These are phyloP conservation scores for Paramarasmius palmivorus DNA, from an alignment of 1,284 basidiomycete species.

Conservation along the genomic window DNA sequence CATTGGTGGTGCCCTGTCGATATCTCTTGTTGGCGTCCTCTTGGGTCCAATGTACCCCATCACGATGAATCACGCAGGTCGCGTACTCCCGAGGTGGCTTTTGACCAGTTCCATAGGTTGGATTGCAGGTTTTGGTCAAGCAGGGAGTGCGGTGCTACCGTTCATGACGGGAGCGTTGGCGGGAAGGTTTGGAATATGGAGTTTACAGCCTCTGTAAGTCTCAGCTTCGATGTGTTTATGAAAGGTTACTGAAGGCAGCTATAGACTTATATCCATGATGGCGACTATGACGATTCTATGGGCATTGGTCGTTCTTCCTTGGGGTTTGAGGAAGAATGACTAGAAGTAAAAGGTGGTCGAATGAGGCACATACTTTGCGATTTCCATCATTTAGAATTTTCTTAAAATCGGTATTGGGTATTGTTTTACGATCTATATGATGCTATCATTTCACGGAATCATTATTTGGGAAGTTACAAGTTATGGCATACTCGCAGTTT, in stretches of 20 bases:
- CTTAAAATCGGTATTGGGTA: not conserved
- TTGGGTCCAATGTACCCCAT: slow-evolving; percentile 33
- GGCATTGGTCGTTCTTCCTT: not conserved
- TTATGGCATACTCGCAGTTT: too few relatives aligned
- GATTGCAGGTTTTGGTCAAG: slow-evolving; percentile 29
- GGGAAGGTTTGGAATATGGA: slow-evolving; percentile 22
- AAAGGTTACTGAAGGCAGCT: not conserved
- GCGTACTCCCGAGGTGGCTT: slow-evolving; percentile 25
- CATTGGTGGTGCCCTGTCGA: slow-evolving; percentile 47
- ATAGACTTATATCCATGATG: not conserved
- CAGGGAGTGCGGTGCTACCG: slow-evolving; percentile 19
- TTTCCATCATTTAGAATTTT: too few relatives aligned
- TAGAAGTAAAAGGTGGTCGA: too few relatives aligned
- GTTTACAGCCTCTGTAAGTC: slow-evolving; percentile 26
- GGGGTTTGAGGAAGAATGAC: not conserved
- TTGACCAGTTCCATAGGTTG: slow-evolving; percentile 26
- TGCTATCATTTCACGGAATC: too few relatives aligned
- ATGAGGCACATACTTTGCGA: too few relatives aligned
- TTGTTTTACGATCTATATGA: too few relatives aligned
- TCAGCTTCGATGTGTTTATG: not conserved
- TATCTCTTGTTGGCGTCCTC: slow-evolving; percentile 26
- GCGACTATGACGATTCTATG: not conserved
- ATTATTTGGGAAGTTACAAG: too few relatives aligned
- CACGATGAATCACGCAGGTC: slow-evolving; percentile 22
- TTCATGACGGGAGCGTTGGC: slow-evolving; percentile 25